Evolutionary conservation across 768 basidiomycete genomes (phyloP).

Genomic region (Mycena vulgaris): DNA sequence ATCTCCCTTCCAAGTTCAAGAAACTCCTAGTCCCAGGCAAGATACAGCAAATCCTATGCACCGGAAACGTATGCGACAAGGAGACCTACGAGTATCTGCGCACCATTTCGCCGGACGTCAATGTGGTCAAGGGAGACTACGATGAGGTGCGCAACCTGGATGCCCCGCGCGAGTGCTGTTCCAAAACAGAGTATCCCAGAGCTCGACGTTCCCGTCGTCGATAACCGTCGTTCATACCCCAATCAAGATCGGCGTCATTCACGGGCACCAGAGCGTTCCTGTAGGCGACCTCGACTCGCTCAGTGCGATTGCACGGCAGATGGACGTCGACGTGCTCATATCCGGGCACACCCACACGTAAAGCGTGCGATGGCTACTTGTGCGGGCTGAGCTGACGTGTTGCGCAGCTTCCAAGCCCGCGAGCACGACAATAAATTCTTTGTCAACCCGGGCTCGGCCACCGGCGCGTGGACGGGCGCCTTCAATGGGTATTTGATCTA

Average conservation of each 20-base stretch:
- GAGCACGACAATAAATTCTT: constrained; percentile 95
- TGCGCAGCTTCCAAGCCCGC: constrained; percentile 83
- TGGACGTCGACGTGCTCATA: constrained; percentile 97
- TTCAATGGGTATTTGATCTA: constrained; percentile 69
- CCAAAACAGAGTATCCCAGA: constrained; percentile 51
- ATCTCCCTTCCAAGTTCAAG: constrained; percentile 96
- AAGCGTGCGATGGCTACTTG: constrained; percentile 44
- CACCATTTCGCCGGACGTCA: constrained; percentile 94
- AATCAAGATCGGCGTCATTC: constrained; percentile 92
- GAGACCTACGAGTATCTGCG: constrained; percentile 98
- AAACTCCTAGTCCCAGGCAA: constrained; percentile 96
- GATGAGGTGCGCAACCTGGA: constrained; percentile 80
- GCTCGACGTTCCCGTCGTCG: constrained; percentile 83
- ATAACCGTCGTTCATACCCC: constrained; percentile 86
- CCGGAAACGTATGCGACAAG: constrained; percentile 97
- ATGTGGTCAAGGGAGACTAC: constrained; percentile 94
- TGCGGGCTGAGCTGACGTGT: constrained; percentile 14
- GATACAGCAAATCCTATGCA: constrained; percentile 97
- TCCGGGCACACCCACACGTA: constrained; percentile 96
- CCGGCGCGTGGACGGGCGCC: constrained; percentile 92
- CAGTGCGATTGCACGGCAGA: constrained; percentile 89
- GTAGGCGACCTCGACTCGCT: constrained; percentile 94
- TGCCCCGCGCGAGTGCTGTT: not conserved
- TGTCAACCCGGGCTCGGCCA: constrained; percentile 95
- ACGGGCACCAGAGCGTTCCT: constrained; percentile 95